Conservation (phyloP, 345 rosid species). For the Anacardium occidentale region DNA sequence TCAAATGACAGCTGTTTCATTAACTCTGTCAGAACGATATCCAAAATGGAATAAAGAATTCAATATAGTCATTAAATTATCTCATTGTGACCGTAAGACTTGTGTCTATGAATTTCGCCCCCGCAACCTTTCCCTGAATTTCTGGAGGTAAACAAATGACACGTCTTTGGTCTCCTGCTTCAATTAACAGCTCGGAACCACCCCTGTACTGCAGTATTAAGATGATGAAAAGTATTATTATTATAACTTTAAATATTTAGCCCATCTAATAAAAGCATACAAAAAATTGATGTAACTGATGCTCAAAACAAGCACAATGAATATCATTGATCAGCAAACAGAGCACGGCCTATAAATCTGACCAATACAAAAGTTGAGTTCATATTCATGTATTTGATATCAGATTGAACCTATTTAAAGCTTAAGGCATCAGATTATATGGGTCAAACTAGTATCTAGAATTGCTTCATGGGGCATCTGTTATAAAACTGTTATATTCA, state of each 20-base stretch:
- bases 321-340: background rate
- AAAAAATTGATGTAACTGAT: background rate
- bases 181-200: conserved; percentile 83
- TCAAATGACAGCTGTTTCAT: background rate
- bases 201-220: conserved; percentile 74
- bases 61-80: conserved; percentile 20
- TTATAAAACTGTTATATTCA: background rate
- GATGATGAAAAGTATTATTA: conserved; percentile 3
- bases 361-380: conserved; percentile 1
- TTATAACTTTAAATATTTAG: background rate
- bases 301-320: background rate
- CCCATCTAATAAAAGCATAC: background rate
- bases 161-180: conserved; percentile 88
- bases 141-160: conserved; percentile 60
- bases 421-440: background rate
- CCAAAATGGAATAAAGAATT: background rate
- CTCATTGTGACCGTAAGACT: conserved; percentile 72
- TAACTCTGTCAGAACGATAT: background rate
- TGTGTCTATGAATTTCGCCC: conserved; percentile 74
- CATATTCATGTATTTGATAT: background rate
- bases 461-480: background rate
- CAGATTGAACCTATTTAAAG: background rate
- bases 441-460: background rate
- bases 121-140: conserved; percentile 84
- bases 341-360: background rate